These are phyloP conservation scores for Cryptococcus deneoformans DNA, from an alignment of 1,284 basidiomycete species.

Conservation along the genomic window DNA sequence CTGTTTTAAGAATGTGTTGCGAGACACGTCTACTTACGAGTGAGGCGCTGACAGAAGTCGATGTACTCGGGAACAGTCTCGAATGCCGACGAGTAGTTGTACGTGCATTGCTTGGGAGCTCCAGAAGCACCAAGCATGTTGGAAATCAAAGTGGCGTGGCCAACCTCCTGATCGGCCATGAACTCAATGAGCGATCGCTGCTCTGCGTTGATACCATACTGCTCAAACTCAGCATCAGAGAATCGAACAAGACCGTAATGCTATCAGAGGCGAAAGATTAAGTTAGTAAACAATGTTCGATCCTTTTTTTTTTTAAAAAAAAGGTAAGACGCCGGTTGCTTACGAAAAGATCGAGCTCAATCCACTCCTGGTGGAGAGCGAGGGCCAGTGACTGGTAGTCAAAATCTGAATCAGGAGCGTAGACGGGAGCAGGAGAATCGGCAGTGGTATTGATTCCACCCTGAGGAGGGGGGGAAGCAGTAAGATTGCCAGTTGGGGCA, in stretches of 20 bases:
- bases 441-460: slow-evolving; percentile 50
- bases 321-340: not conserved
- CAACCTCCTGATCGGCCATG: slow-evolving; percentile 45
- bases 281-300: not conserved
- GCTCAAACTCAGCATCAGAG: slow-evolving; percentile 58
- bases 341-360: slow-evolving; percentile 24
- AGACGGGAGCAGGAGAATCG: slow-evolving; percentile 54
- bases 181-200: slow-evolving; percentile 53
- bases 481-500: too few species aligned
- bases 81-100: slow-evolving; percentile 57
- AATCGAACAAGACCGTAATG: slow-evolving; percentile 57
- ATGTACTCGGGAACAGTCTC: slow-evolving; percentile 60
- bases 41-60: slow-evolving; percentile 60
- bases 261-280: slow-evolving; percentile 56
- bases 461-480: slow-evolving; percentile 22
- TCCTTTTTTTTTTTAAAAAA: not conserved
- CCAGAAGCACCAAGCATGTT: slow-evolving; percentile 37
- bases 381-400: slow-evolving; percentile 62
- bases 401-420: slow-evolving; percentile 57
- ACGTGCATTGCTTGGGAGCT: slow-evolving; percentile 56
- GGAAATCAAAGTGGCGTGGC: slow-evolving; percentile 39
- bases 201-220: slow-evolving; percentile 56
- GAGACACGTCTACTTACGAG: slow-evolving; percentile 27
- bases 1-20: too few species aligned
- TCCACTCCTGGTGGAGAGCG: slow-evolving; percentile 61